Percentiles rank a stretch among this genome's conserved stretches.
Evolutionary conservation across 257 asterid species (phyloP).

Genomic region (Nemophila menziesii): DNA sequence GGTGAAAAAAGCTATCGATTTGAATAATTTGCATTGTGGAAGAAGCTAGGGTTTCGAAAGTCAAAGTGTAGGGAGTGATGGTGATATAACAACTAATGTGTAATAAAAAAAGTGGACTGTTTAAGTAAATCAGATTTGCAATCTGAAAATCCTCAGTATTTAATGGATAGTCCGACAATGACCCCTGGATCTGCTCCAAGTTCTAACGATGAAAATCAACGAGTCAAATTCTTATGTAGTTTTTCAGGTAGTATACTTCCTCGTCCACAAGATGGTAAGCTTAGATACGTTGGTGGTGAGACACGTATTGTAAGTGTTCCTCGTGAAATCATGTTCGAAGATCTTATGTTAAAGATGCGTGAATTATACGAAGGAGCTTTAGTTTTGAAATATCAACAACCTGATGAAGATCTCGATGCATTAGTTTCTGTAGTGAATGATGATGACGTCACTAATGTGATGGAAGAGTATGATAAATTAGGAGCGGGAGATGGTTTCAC

Average conservation of each 20-base stretch:
- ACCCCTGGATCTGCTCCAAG: conserved; percentile 32
- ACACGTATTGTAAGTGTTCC: conserved; percentile 76
- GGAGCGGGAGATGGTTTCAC: conserved; percentile 75
- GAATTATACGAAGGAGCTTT: conserved; percentile 76
- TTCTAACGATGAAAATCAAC: conserved; percentile 51
- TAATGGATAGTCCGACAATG: conserved; percentile 61
- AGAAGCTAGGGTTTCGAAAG: not conserved
- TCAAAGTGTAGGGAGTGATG: not conserved
- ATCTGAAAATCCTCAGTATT: conserved; percentile 18
- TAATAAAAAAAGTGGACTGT: conserved; percentile 16
- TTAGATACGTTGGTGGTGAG: conserved; percentile 94
- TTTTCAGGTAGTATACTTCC: conserved; percentile 82
- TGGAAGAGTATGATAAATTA: conserved; percentile 96
- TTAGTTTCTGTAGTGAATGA: conserved; percentile 92
- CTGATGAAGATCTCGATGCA: conserved; percentile 98
- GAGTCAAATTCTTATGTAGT: conserved; percentile 89
- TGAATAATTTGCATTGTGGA: not conserved
- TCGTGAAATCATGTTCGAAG: conserved; percentile 64
- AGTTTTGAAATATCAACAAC: conserved; percentile 83
- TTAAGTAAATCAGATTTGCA: conserved; percentile 17
- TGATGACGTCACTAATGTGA: conserved; percentile 92
- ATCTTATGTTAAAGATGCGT: conserved; percentile 82
- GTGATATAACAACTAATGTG: conserved; percentile 17
- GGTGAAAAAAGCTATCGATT: not conserved
- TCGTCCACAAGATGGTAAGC: conserved; percentile 94